Percentiles rank a stretch among this genome's conserved stretches.
Conservation (phyloP, 768 basidiomycete species). For the Mycena capillaripes region DNA sequence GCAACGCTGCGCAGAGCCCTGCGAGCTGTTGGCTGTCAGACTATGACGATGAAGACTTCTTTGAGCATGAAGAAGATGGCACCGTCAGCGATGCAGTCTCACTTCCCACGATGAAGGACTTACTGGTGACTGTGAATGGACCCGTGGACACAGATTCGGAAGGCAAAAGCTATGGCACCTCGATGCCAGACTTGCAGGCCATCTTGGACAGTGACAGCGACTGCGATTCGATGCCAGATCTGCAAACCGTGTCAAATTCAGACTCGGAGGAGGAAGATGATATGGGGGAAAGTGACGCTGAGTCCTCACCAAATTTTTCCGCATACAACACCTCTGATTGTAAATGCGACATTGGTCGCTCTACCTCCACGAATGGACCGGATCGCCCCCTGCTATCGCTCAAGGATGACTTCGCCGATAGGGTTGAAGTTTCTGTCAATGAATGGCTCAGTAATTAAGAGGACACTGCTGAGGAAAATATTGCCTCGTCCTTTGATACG, state of each 20-base stretch:
- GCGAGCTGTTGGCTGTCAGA: conserved; percentile 21
- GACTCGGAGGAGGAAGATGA: conserved; percentile 3
- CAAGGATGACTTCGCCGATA: too few species aligned
- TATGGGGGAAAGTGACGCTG: conserved; percentile 16
- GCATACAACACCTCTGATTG: conserved; percentile 2
- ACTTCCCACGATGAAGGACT: not conserved
- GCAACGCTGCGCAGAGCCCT: not conserved
- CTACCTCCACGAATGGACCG: not conserved
- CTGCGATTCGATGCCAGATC: conserved; percentile 3
- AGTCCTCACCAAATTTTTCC: conserved; percentile 16
- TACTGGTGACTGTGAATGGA: not conserved
- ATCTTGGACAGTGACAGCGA: conserved; percentile 15
- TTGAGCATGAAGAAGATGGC: conserved; percentile 15
- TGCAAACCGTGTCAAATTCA: conserved; percentile 15
- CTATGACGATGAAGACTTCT: conserved; percentile 24
- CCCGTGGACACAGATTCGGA: not conserved
- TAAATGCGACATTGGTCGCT: not conserved
- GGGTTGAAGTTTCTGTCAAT: too few species aligned
- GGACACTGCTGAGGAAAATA: too few species aligned
- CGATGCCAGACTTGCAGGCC: conserved; percentile 3
- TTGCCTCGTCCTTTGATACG: too few species aligned
- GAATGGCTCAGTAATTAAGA: too few species aligned
- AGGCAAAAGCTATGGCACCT: not conserved
- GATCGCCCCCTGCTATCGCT: not conserved
- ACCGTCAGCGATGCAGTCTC: not conserved